Conservation (phyloP, 352 stramenopile genomes). For the Blastocystis hominis region DNA sequence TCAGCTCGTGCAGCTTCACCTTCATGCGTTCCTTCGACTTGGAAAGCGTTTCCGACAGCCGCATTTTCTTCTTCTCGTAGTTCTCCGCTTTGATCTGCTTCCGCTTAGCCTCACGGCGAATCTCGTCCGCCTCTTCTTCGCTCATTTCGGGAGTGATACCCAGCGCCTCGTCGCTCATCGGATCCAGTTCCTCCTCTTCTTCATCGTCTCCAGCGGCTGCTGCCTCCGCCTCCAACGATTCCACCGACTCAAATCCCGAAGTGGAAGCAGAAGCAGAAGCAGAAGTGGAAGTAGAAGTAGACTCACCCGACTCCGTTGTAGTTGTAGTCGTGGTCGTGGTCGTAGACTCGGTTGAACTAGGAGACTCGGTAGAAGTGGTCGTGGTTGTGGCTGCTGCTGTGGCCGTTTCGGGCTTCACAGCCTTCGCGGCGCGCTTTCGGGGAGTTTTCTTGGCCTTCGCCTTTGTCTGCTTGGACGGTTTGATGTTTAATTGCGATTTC, state of each 20-base stretch:
- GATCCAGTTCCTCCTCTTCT: slow-evolving; percentile 38
- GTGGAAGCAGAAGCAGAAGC: background rate
- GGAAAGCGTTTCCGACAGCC: background rate
- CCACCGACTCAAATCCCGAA: slow-evolving; percentile 10
- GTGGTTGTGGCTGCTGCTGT: background rate
- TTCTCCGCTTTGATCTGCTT: slow-evolving; percentile 56
- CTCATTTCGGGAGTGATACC: slow-evolving; percentile 53
- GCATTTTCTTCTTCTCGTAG: slow-evolving; percentile 54
- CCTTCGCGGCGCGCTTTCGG: background rate
- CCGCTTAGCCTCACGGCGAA: slow-evolving; percentile 16
- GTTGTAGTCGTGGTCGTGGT: background rate
- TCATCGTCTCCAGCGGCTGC: background rate
- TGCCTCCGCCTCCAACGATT: background rate
- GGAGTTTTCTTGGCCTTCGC: background rate
- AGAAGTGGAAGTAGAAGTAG: too few relatives aligned
- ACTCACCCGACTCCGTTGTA: background rate
- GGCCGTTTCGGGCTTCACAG: background rate
- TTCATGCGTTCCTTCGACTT: slow-evolving; percentile 42
- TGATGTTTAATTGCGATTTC: slow-evolving; percentile 49
- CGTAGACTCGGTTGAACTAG: background rate
- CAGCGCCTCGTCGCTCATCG: slow-evolving; percentile 40
- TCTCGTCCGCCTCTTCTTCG: slow-evolving; percentile 33
- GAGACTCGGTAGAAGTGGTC: background rate
- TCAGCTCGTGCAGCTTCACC: background rate
- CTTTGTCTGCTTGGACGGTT: background rate